Percentiles rank a stretch among this genome's conserved stretches.
Evolutionary conservation across 805 yeast genomes (phyloP).

Genomic region (Starmerella ratchasimensis): DNA sequence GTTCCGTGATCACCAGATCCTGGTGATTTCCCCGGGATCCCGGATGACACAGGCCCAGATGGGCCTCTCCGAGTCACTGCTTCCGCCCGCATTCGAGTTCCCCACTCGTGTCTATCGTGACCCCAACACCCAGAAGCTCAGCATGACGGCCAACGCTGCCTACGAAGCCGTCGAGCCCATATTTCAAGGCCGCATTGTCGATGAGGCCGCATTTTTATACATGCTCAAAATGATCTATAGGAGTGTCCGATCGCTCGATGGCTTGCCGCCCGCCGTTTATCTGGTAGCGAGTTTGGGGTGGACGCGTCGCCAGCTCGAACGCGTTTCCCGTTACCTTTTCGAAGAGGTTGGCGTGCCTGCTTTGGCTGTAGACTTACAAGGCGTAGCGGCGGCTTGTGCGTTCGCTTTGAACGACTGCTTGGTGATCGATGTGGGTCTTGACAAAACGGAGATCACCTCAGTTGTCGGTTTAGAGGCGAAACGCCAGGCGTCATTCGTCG

Average conservation of each 20-base stretch:
- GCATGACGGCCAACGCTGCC: slow-evolving; percentile 27
- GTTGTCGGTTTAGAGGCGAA: slow-evolving; percentile 59
- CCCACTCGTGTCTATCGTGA: slow-evolving; percentile 60
- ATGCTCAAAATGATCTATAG: slow-evolving; percentile 37
- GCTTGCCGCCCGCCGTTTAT: slow-evolving; percentile 47
- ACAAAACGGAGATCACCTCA: slow-evolving; percentile 64
- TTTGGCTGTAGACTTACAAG: slow-evolving; percentile 51
- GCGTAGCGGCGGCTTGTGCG: slow-evolving; percentile 62
- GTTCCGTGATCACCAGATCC: slow-evolving; percentile 30
- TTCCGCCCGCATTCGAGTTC: slow-evolving; percentile 60
- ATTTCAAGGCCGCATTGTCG: slow-evolving; percentile 44
- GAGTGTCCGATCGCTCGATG: slow-evolving; percentile 32
- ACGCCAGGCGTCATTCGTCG: slow-evolving; percentile 37
- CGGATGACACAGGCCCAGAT: slow-evolving; percentile 58
- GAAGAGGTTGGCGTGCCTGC: slow-evolving; percentile 62
- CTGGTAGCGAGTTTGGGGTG: slow-evolving; percentile 55
- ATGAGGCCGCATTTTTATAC: slow-evolving; percentile 58
- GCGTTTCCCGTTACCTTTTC: slow-evolving; percentile 58
- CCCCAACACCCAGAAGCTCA: slow-evolving; percentile 16
- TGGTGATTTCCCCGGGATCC: slow-evolving; percentile 69
- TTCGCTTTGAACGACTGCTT: slow-evolving; percentile 47
- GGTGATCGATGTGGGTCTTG: slow-evolving; percentile 69
- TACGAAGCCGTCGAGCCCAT: slow-evolving; percentile 45
- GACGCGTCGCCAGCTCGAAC: slow-evolving; percentile 55
- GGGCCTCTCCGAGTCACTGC: slow-evolving; percentile 58